Conservation (phyloP, 2,329 filamentous ascomycete species). For the Botrytis deweyae region DNA sequence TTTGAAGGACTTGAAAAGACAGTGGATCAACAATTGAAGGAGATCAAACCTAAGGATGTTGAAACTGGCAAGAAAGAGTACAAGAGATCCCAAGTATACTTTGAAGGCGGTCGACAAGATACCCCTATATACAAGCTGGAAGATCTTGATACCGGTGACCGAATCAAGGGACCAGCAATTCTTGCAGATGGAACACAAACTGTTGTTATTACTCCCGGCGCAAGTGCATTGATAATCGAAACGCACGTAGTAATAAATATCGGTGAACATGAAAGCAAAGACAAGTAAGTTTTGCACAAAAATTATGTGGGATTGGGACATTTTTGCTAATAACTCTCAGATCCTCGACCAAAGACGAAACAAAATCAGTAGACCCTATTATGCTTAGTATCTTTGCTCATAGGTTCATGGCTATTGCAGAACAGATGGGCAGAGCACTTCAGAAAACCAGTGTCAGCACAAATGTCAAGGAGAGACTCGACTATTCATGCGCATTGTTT, state of each 20-base stretch:
- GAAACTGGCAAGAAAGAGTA: conserved; percentile 57
- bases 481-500: conserved; percentile 82
- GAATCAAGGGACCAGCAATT: conserved; percentile 22
- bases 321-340: background rate
- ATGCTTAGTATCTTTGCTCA: conserved; percentile 77
- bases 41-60: conserved; percentile 56
- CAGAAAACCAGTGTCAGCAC: conserved; percentile 80
- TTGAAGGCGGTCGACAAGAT: conserved; percentile 73
- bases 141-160: conserved; percentile 52
- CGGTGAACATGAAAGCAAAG: conserved; percentile 54
- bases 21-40: conserved; percentile 78
- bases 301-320: background rate
- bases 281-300: conserved; percentile 37
- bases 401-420: conserved; percentile 81
- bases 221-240: conserved; percentile 73
- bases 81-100: conserved; percentile 71
- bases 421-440: conserved; percentile 77
- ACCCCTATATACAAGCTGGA: conserved; percentile 83
- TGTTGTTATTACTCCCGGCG: conserved; percentile 64
- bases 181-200: conserved; percentile 24
- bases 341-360: conserved; percentile 35
- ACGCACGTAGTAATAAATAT: conserved; percentile 91
- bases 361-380: conserved; percentile 66
- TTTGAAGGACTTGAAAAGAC: conserved; percentile 78
- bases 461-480: conserved; percentile 78